Base-by-base conservation (phyloP, 805 yeast species). In the Candida lessepsii region DNA sequence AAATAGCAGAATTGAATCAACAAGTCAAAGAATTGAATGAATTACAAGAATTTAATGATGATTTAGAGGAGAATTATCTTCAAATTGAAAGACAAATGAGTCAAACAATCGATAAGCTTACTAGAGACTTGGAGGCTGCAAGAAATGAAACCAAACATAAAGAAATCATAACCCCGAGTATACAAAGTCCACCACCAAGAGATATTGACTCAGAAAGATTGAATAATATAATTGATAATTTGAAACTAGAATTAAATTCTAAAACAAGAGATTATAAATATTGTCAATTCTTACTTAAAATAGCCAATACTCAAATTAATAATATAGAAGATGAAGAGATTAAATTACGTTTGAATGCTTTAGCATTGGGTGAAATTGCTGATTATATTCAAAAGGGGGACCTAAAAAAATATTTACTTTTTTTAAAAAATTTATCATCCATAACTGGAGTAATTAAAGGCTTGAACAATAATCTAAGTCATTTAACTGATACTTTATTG, bases 11-110 rank as follows among this genome's bases (percentile, higher is more conserved):
- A 2, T 51, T 77, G n/a, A 56, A 61, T 18, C 42, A 46, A 3
- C 65, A 73, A 2, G 52, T 80, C 0, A 51, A 58, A 1, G 80
- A 76, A 16, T 53, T 76, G 16, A 74, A 71, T 29, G 80, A 76
- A 41, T 48, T 80, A 23, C 73, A 72, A 40, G 69, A 65, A 21
- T 52, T 80, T 10, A 78, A 79, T 40, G 64, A 59, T 29, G 76
- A 75, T 34, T 57, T 80, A 21, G 82, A 78, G 40, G 68, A 66
- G 9, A 60, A 56, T 29, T 79, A 73, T 39, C 20, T 51, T 1
- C 66, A 59, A 16, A 58, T 73, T 0, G 81, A 78, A 43, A 41
- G 45, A 3, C 76, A 75, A 18, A 56, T 79, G 10, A 59, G 62
- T 10, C 40, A 49, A 2, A 72, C 75, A 4, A 58, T 80, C 19